A percentile compares a stretch with the other conserved stretches of the same genome.
Evolutionary conservation across 2,329 filamentous ascomycete species (phyloP).

Genomic region (Stagonosporopsis chrysanthemi): DNA sequence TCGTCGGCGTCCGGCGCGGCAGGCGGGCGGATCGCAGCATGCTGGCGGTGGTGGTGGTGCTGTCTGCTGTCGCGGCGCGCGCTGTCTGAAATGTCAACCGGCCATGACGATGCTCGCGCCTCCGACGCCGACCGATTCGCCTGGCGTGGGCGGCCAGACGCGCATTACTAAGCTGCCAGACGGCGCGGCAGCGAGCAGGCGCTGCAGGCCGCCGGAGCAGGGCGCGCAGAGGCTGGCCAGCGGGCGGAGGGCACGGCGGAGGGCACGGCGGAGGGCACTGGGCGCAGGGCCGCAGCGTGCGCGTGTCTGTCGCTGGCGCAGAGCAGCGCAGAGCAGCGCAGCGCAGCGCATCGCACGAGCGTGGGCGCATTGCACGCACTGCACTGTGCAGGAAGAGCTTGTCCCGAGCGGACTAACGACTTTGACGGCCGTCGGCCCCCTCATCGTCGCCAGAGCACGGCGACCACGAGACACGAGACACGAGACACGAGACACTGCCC

Average conservation of each 20-base stretch:
- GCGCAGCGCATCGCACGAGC: too few relatives aligned
- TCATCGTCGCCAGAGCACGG: not conserved
- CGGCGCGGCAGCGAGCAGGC: not conserved
- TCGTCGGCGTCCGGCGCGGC: slow-evolving; percentile 26
- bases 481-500: slow-evolving; percentile 8
- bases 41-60: slow-evolving; percentile 13
- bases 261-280: not conserved
- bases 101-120: not conserved
- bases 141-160: slow-evolving; percentile 5
- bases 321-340: too few relatives aligned
- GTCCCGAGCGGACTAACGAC: slow-evolving; percentile 7
- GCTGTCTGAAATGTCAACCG: too few relatives aligned
- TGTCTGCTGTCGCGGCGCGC: not conserved
- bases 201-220: not conserved
- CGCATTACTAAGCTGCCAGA: slow-evolving; percentile 3
- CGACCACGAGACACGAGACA: not conserved
- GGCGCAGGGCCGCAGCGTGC: not conserved
- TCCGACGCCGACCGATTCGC: not conserved
- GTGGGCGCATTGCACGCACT: too few relatives aligned
- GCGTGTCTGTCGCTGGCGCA: not conserved
- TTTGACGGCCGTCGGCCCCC: slow-evolving; percentile 9
- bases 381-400: not conserved
- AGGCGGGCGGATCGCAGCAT: slow-evolving; percentile 50
- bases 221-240: not conserved
- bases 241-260: too few relatives aligned